Evolutionary conservation across 176 grass and related monocot species (phyloP), one percentile per base, ranked within the genome.

Genomic region (Pontederia crassipes): DNA sequence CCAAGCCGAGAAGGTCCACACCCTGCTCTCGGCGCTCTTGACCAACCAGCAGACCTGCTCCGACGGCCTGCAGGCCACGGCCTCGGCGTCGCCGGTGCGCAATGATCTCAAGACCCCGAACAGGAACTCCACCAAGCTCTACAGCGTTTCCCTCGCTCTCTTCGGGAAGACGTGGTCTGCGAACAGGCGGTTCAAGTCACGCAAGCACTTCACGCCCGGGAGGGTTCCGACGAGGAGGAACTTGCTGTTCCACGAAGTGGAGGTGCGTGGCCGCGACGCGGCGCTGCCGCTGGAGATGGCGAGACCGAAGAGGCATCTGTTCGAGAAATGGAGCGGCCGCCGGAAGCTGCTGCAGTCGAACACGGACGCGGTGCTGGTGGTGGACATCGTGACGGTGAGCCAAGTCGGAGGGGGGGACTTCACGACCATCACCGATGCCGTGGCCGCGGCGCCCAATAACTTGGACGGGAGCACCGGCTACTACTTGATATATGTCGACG

Each of bases 41-140:
- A 97, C 92, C 4, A 97, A 97, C 81, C 81, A 91, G 59, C 81
- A 97, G 72, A 91, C 92, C 8, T 97, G 87, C 52, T 50, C 78
- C 47, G 87, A 91, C 35, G 87, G 92, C 56, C 64, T 97, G 10
- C 66, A 74, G 61, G 73, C 58, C 8, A 65, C 92, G 13, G 76
- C 81, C 13, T 65, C 87, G 18, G 81, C 84, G 26, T 97, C 87
- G 92, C 85, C 83, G 8, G 72, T 97, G 46, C 83, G 86, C 58
- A 74, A 66, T n/a, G 54, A 77, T 66, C 84, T 97, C 35, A 17
- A 60, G 13, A 67, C 57, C 13, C 83, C 92, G 35, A 57, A 83
- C 50, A 60, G 67, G 12, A 79, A 88, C 46, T 69, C 76, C 65
- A 85, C 84, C 6, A 88, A 88, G 79, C 67, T 91, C 0, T 97